These are phyloP conservation scores for Mycena polygramma DNA, from an alignment of 768 basidiomycete genomes.

Conservation along the genomic window DNA sequence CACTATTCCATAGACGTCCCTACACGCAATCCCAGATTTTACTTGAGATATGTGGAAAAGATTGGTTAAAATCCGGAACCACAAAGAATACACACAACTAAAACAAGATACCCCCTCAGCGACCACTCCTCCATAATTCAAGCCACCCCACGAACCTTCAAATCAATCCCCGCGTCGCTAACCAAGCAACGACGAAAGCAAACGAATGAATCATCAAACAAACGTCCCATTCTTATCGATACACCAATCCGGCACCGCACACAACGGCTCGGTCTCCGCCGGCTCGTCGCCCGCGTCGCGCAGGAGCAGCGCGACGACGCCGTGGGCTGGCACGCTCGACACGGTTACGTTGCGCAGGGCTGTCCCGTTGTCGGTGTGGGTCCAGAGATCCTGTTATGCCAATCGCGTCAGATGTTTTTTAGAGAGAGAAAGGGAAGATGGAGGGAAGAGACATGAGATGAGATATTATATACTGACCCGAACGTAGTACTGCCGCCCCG, in stretches of 20 bases:
- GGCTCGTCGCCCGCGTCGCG: slow-evolving; percentile 79
- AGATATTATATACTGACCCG: slow-evolving; percentile 67
- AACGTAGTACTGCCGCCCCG: slow-evolving; percentile 74
- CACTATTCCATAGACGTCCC: no score
- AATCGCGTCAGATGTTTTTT: no score
- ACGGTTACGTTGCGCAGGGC: slow-evolving; percentile 70
- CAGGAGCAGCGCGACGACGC: slow-evolving; percentile 75
- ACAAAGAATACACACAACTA: no score
- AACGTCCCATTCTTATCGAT: slow-evolving; percentile 70
- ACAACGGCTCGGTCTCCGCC: slow-evolving; percentile 66
- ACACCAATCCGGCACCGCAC: slow-evolving; percentile 70
- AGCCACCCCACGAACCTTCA: no score
- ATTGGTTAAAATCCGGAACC: no score
- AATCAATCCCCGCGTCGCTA: no score
- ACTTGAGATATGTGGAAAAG: no score
- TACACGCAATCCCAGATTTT: no score
- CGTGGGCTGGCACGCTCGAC: slow-evolving; percentile 71
- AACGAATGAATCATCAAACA: neutral
- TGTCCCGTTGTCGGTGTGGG: slow-evolving; percentile 78
- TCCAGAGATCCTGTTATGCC: slow-evolving; percentile 72
- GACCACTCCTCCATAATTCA: no score
- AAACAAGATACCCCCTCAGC: no score
- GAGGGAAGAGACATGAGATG: neutral
- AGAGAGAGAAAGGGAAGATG: neutral
- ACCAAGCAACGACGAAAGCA: neutral